These are phyloP conservation scores for Aquilaria agallochum DNA, from an alignment of 441 rosid genomes.

Conservation along the genomic window DNA sequence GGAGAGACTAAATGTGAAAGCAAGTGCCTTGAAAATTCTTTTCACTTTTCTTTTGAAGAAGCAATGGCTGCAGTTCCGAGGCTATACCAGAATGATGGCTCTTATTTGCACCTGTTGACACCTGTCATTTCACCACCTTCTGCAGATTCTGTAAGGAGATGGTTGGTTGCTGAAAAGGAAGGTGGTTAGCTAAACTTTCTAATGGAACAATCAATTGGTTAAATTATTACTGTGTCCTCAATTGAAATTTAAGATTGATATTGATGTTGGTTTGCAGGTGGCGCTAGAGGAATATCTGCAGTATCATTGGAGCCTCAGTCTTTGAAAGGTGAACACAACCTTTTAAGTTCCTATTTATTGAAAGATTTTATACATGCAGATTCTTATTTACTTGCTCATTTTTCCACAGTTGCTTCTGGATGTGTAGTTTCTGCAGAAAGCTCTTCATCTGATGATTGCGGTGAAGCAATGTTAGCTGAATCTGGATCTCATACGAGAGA, in stretches of 20 bases:
- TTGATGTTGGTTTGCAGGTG: constrained; percentile 27
- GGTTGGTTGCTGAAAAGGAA: constrained; percentile 42
- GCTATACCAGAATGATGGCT: constrained; percentile 76
- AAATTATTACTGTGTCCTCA: too few species aligned
- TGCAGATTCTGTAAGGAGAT: constrained; percentile 48
- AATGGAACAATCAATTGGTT: constrained; percentile 10
- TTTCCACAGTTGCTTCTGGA: constrained; percentile 34
- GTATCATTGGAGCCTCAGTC: constrained; percentile 20
- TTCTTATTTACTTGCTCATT: constrained; percentile 13
- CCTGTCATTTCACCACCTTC: constrained; percentile 76
- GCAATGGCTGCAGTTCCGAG: constrained; percentile 54
- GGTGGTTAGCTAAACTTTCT: constrained; percentile 38
- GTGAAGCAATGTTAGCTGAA: constrained; percentile 23
- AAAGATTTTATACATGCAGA: constrained; percentile 3
- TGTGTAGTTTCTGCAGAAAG: constrained; percentile 28
- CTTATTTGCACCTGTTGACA: constrained; percentile 62
- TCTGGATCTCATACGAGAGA: constrained; percentile 26
- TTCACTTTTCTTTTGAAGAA: constrained; percentile 29
- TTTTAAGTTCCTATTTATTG: constrained; percentile 8
- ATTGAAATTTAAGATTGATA: constrained; percentile 1
- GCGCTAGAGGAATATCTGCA: constrained; percentile 22
- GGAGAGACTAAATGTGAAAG: constrained; percentile 27
- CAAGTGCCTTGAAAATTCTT: constrained; percentile 12
- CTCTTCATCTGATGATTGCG: constrained; percentile 25
- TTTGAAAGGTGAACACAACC: constrained; percentile 29